Evolutionary conservation across 2,329 filamentous ascomycete genomes (phyloP).

Genomic region (Neurospora sp.): DNA sequence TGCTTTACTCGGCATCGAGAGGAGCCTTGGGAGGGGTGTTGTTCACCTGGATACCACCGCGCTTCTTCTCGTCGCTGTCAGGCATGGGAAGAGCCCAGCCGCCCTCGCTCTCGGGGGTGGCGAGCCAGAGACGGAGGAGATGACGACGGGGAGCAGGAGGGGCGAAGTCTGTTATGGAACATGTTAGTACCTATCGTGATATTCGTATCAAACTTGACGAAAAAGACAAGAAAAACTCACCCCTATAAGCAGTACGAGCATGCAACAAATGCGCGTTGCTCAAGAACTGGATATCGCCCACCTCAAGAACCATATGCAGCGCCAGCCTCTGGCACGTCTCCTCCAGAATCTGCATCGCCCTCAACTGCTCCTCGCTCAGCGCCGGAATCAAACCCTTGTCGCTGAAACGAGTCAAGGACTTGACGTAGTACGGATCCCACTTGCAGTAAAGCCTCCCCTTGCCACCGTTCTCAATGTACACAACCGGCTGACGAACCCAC

Average conservation of each 20-base stretch:
- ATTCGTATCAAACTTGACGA: no score
- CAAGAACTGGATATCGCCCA: constrained; percentile 83
- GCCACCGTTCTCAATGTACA: constrained; percentile 65
- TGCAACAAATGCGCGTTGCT: constrained; percentile 75
- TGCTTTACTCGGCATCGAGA: constrained; percentile 61
- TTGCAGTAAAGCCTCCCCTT: constrained; percentile 67
- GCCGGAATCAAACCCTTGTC: constrained; percentile 63
- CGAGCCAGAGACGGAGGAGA: constrained; percentile 75
- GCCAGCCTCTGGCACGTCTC: constrained; percentile 63
- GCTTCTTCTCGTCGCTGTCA: constrained; percentile 75
- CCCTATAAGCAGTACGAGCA: constrained; percentile 70
- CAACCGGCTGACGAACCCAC: constrained; percentile 61
- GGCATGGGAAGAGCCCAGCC: constrained; percentile 79
- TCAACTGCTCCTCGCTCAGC: constrained; percentile 57
- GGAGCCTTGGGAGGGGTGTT: constrained; percentile 66
- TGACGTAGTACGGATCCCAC: constrained; percentile 85
- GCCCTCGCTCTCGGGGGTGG: constrained; percentile 71
- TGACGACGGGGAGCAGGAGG: constrained; percentile 64
- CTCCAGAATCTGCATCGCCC: constrained; percentile 62
- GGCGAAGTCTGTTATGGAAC: constrained; percentile 33
- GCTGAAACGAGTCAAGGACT: constrained; percentile 64
- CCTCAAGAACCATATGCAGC: constrained; percentile 77
- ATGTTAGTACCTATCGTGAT: constrained; percentile 1
- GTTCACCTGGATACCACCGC: constrained; percentile 81
- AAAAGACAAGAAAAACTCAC: constrained; percentile 8